Evolutionary conservation across 108 stramenopile genomes (phyloP).

Genomic region (Skeletonema costatum): DNA sequence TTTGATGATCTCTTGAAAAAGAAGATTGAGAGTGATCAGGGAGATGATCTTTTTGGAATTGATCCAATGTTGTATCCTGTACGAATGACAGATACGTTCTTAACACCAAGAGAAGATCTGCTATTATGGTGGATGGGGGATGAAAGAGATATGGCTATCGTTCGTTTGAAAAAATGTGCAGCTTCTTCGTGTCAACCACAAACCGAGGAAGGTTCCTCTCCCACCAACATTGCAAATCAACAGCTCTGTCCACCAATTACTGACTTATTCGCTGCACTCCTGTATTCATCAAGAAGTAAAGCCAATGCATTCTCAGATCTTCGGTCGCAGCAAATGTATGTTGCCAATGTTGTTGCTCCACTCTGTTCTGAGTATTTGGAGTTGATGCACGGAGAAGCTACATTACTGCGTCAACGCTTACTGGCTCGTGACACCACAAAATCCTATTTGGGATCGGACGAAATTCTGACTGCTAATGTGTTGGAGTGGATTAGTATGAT

Average conservation of each 20-base stretch:
- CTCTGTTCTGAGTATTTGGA: conserved; percentile 72
- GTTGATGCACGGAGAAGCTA: conserved; percentile 65
- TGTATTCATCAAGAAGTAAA: conserved; percentile 69
- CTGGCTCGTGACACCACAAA: conserved; percentile 14
- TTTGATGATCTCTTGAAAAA: conserved; percentile 60
- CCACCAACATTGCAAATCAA: conserved; percentile 25
- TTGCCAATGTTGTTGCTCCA: conserved; percentile 65
- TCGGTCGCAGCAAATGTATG: conserved; percentile 46
- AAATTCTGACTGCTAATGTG: conserved; percentile 46
- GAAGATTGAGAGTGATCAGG: not conserved
- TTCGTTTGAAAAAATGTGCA: conserved; percentile 50
- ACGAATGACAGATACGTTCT: conserved; percentile 59
- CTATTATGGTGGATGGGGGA: conserved; percentile 75
- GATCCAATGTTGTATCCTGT: conserved; percentile 3
- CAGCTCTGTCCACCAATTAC: conserved; percentile 54
- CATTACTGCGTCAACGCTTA: conserved; percentile 50
- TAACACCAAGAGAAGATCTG: conserved; percentile 56
- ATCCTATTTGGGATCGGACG: conserved; percentile 7
- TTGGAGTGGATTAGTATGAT: conserved; percentile 72
- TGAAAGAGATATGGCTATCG: conserved; percentile 58
- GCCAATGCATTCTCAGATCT: conserved; percentile 49
- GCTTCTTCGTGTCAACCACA: conserved; percentile 21
- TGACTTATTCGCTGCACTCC: conserved; percentile 70
- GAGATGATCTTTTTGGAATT: not conserved
- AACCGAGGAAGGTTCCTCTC: conserved; percentile 10